Base-by-base conservation (phyloP, 2,329 filamentous ascomycete genomes). In the Onygena corvina region DNA sequence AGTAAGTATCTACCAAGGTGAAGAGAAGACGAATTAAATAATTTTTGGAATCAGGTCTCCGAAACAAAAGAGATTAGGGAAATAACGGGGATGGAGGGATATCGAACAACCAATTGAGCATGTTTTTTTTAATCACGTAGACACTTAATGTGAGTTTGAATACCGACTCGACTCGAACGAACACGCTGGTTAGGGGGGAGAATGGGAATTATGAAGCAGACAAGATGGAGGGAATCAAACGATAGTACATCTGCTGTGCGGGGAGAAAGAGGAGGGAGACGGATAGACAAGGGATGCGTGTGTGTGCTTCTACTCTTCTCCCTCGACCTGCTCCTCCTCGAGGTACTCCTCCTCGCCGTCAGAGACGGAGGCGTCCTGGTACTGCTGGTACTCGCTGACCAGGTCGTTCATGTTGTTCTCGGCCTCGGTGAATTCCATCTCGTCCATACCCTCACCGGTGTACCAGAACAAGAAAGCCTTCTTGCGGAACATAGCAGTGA, bases 391-490 rank as follows among this genome's bases (percentile, higher is more conserved):
- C 74, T 98, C 92, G 55, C 88, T 94, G 64, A 98, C 90, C 68
- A 98, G 77, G 73, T 98, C 92, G 79, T 98, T 96, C 92, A 98
- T 96, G 80, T 98, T 98, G 75, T 86, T 94, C 83, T 98, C 92
- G 63, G 92, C 92, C 81, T 98, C 92, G 68, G 92, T 98, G 79
- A 98, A 98, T 78, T 98, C 92, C 92, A 98, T 96, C 84, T 98
- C 92, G 75, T 98, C 92, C 92, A 98, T 98, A 76, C 92, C 92
- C 81, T 98, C 92, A 68, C 89, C 89, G 81, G 92, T 98, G 77
- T 98, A 98, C 92, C 92, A 98, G 79, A 96, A 92, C 81, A 98
- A 86, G 88, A 98, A 98, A 83, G 92, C 92, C 86, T 96, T 98
- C 76, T 92, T 88, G 76, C 92, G 82, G 84, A 98, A 98, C 92